Conservation (phyloP, 352 stramenopile genomes). For the Globisporangium recalcitrans region DNA sequence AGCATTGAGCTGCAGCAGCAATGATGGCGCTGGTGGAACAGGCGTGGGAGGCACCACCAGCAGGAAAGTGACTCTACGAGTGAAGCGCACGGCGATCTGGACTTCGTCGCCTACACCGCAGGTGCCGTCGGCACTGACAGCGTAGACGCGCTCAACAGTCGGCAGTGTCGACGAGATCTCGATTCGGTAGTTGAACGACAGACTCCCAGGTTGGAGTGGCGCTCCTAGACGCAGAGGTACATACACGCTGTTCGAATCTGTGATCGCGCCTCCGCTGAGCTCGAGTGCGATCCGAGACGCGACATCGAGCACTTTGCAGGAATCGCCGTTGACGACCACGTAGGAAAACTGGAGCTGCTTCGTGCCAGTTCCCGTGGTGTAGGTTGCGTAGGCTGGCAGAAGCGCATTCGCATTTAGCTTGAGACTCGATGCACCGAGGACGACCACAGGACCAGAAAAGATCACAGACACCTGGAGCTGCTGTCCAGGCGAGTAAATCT, state of each 20-base stretch:
- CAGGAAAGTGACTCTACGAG: conserved; percentile 24
- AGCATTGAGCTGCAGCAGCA: conserved; percentile 36
- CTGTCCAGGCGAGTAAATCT: conserved; percentile 57
- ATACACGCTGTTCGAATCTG: conserved; percentile 32
- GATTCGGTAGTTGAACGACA: conserved; percentile 43
- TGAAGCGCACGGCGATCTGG: conserved; percentile 43
- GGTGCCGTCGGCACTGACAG: conserved; percentile 21
- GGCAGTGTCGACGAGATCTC: conserved; percentile 40
- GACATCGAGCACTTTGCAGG: conserved; percentile 37
- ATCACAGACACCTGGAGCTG: conserved; percentile 40
- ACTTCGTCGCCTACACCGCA: conserved; percentile 52
- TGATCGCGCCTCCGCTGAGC: conserved; percentile 50
- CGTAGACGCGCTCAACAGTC: conserved; percentile 33
- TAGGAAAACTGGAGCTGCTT: conserved; percentile 49
- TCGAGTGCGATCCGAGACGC: conserved; percentile 39
- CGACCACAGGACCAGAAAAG: conserved; percentile 41
- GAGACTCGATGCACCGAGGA: conserved; percentile 47
- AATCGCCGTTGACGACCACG: conserved; percentile 41
- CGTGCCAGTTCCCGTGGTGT: conserved; percentile 46
- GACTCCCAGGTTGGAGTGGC: conserved; percentile 25
- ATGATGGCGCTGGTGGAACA: conserved; percentile 15
- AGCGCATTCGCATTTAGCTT: conserved; percentile 41
- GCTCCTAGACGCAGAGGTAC: conserved; percentile 42
- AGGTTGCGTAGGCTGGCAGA: conserved; percentile 35
- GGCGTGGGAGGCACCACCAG: not conserved